Evolutionary conservation across 371 early-diverging fungal species (phyloP).

Genomic region (Mortierella sp.): DNA sequence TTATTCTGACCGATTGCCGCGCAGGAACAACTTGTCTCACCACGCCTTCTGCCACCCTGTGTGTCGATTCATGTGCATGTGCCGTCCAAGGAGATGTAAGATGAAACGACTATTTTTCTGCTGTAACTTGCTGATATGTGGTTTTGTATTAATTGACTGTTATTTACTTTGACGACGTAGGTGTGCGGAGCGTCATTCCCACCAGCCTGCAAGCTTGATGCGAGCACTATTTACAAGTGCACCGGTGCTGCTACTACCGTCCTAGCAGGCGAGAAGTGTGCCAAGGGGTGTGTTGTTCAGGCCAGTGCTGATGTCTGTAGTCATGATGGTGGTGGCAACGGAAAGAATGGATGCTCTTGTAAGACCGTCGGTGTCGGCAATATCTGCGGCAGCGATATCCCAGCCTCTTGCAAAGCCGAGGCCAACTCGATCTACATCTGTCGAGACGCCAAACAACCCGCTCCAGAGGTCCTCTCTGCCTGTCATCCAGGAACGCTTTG

Average conservation of each 20-base stretch:
- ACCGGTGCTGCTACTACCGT: neutral
- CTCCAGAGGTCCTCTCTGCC: neutral
- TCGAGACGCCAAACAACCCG: neutral
- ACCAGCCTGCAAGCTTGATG: neutral
- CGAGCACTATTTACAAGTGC: neutral
- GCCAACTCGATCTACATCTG: constrained; percentile 13
- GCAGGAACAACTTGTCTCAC: neutral
- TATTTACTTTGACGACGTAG: neutral
- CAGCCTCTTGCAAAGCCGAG: neutral
- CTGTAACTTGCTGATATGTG: neutral
- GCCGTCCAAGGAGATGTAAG: neutral
- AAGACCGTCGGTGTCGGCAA: neutral
- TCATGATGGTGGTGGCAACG: neutral
- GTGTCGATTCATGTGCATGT: neutral
- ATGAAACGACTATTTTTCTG: neutral
- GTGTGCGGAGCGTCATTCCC: neutral
- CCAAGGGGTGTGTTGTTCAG: neutral
- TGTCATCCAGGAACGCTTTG: constrained; percentile 2
- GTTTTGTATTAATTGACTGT: neutral
- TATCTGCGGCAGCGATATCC: constrained; percentile 7
- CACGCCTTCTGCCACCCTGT: neutral
- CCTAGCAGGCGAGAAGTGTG: neutral
- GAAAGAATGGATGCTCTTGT: neutral
- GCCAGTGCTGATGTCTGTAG: neutral
- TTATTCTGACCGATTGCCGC: neutral